Evolutionary conservation across 768 basidiomycete genomes (phyloP), one percentile per base, ranked within the genome.

Genomic region (Pleurotus giganteus): DNA sequence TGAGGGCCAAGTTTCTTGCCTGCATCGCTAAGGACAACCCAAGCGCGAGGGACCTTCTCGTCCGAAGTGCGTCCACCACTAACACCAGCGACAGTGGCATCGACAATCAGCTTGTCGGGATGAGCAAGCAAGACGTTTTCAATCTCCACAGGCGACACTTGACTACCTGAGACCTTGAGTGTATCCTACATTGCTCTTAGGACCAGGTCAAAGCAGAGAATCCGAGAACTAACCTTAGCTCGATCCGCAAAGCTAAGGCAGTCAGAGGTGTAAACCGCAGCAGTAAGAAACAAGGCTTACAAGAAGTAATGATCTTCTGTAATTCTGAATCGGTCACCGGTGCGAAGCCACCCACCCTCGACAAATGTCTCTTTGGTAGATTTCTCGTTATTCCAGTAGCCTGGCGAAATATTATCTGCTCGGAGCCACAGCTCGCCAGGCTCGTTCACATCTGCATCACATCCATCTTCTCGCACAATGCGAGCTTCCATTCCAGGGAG

Each of bases 91-190:
- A 92, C 90, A 1, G 78, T 75, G 12, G 74, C 86, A 58, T 92
- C 91, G 7, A 65, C 68, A 56, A 91, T 79, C 44, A 90, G 74
- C 15, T 71, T 71, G 6, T 77, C 76, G 0, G 89, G 86, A 34
- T 91, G 82, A 0, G 73, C 74, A 17, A 85, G 74, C 2, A 92
- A 70, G 21, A 76, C 78, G 24, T 82, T 74, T 64, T 92, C 91
- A 49, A 92, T 86, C 64, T 93, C 90, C 15, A 80, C 77, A 0
- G 90, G 91, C 0, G 91, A 89, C 0, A 92, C 91, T 67, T 92
- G 91, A 46, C 74, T 74, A 3, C 90, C 91, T 0, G 88, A 89
- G 2, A 93, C 78, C 64, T 93, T 93, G 19, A 93, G 74, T 0
- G 83, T 90, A 62, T 92, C 91, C 84, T 89, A 46, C 21, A 44